Evolutionary conservation across 768 basidiomycete species (phyloP).

Genomic region (Serendipita sp.): DNA sequence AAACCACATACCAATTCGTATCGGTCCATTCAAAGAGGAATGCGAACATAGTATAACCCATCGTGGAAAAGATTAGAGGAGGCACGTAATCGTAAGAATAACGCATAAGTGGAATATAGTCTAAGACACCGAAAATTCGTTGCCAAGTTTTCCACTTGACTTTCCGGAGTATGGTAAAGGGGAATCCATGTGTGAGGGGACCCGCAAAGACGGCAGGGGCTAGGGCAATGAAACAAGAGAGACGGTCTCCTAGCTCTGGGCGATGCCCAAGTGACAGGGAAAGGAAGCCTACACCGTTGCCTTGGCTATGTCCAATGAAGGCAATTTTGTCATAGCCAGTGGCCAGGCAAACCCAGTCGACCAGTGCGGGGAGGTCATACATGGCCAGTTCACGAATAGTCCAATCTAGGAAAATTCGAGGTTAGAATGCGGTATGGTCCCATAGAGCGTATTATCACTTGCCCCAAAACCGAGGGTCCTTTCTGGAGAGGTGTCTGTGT

Average conservation of each 20-base stretch:
- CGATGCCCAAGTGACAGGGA: constrained; percentile 31
- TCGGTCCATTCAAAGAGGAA: constrained; percentile 34
- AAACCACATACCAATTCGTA: constrained; percentile 23
- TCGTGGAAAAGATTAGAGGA: constrained; percentile 23
- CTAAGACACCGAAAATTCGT: constrained; percentile 29
- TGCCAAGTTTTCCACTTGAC: constrained; percentile 31
- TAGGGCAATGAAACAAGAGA: constrained; percentile 30
- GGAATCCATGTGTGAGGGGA: constrained; percentile 30
- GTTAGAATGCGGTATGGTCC: neutral
- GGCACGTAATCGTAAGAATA: constrained; percentile 28
- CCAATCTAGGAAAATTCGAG: constrained; percentile 21
- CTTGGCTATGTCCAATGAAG: constrained; percentile 36
- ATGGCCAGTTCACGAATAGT: constrained; percentile 32
- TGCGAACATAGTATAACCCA: constrained; percentile 32
- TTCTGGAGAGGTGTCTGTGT: constrained; percentile 22
- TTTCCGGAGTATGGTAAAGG: constrained; percentile 26
- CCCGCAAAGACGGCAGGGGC: constrained; percentile 35
- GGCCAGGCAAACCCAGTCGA: constrained; percentile 27
- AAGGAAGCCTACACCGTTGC: constrained; percentile 32
- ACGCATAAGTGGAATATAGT: constrained; percentile 36
- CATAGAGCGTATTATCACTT: constrained; percentile 7
- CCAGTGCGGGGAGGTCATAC: constrained; percentile 32
- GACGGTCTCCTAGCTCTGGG: constrained; percentile 27
- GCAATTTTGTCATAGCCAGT: constrained; percentile 32
- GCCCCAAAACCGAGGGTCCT: constrained; percentile 34